Conservation (phyloP, 352 stramenopile genomes). For the Phytophthora pinifolia region DNA sequence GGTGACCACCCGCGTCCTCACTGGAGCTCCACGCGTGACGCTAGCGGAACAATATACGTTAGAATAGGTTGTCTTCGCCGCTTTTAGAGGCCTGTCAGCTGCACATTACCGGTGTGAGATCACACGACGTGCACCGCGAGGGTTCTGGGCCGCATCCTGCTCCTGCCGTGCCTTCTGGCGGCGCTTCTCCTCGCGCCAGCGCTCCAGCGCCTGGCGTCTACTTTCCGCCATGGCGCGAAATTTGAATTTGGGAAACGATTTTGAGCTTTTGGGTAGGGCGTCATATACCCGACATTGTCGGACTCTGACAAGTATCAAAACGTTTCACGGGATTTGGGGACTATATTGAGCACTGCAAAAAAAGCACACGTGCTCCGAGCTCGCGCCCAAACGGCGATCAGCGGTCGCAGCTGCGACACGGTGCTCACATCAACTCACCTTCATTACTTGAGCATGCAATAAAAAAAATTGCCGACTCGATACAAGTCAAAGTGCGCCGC, state of each 20-base stretch:
- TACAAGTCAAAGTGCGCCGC: too few species aligned
- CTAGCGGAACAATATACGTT: slow-evolving; percentile 4
- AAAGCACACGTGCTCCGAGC: too few species aligned
- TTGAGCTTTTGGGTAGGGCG: too few species aligned
- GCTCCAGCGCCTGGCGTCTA: slow-evolving; percentile 60
- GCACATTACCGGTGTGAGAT: slow-evolving; percentile 19
- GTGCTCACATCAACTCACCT: too few species aligned
- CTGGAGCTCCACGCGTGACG: neutral
- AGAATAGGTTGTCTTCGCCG: neutral
- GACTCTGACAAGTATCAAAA: too few species aligned
- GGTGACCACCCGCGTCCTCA: neutral
- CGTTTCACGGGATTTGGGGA: too few species aligned
- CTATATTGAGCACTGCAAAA: too few species aligned
- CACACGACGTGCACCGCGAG: slow-evolving; percentile 7
- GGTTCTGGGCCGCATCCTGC: neutral
- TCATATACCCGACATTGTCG: too few species aligned
- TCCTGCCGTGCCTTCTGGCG: slow-evolving; percentile 15
- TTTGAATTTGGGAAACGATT: slow-evolving; percentile 9
- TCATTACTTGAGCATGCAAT: too few species aligned
- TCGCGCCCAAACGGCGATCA: too few species aligned
- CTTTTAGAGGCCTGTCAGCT: neutral
- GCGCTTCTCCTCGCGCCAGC: slow-evolving; percentile 58
- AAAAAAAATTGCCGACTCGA: too few species aligned
- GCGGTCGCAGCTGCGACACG: too few species aligned
- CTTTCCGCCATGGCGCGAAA: slow-evolving; percentile 50